Evolutionary conservation across 2,329 filamentous ascomycete species (phyloP).

Genomic region (Scytalidium lignicola): DNA sequence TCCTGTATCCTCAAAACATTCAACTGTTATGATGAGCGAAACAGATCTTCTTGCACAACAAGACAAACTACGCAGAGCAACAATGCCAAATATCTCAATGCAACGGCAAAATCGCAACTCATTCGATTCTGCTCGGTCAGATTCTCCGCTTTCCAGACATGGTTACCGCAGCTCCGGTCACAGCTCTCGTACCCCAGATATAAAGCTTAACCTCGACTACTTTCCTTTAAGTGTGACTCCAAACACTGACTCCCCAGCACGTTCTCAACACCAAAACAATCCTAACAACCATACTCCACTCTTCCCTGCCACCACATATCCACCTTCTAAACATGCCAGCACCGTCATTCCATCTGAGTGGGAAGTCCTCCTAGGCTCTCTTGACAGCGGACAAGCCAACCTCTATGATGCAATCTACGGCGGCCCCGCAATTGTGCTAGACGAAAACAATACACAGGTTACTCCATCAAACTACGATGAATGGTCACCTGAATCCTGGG

Average conservation of each 20-base stretch:
- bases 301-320: constrained; percentile 22
- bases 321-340: constrained; percentile 34
- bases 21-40: constrained; percentile 41
- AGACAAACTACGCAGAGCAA: constrained; percentile 53
- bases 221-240: constrained; percentile 45
- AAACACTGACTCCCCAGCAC: not conserved
- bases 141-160: constrained; percentile 33
- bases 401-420: constrained; percentile 83
- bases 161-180: constrained; percentile 30
- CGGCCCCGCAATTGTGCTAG: constrained; percentile 41
- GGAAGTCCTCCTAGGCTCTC: constrained; percentile 74
- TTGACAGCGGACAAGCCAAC: constrained; percentile 75
- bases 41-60: constrained; percentile 49
- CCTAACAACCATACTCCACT: constrained; percentile 24
- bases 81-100: constrained; percentile 37
- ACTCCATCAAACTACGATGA: constrained; percentile 24
- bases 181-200: constrained; percentile 3
- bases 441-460: not conserved
- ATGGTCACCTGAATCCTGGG: constrained; percentile 54
- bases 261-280: not conserved
- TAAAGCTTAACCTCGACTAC: constrained; percentile 49
- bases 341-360: constrained; percentile 64
- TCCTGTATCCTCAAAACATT: constrained; percentile 35
- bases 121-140: constrained; percentile 16
- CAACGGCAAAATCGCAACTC: constrained; percentile 14